Evolutionary conservation across 2,329 filamentous ascomycete species (phyloP), one percentile per base, ranked within the genome.

Genomic region (Colletotrichum zoysiae): DNA sequence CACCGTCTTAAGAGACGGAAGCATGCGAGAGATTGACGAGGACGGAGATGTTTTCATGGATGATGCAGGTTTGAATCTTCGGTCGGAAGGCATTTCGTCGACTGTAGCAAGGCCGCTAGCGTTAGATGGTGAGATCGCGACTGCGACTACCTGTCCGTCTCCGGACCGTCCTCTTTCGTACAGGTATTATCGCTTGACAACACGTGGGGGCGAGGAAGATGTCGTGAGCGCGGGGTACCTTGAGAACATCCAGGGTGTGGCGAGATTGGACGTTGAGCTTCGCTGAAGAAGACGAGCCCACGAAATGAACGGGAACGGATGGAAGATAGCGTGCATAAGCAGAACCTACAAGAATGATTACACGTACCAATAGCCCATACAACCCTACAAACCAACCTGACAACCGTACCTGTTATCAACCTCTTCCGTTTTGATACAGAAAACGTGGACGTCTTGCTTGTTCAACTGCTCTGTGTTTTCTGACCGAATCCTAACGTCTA

Each of bases 181-280:
- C 59, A 67, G 18, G 53, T 70, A 50, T 26, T 30, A 42, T 67
- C 18, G 56, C 56, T 59, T 67, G 71, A 75, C 33, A 58, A 68
- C n/a, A 64, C 65, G 59, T 65, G 71, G 12, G 71, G 64, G 20
- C 61, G 70, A 74, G 30, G 61, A 74, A 48, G 75, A 76, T 38
- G 77, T 72, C 18, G 67, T 78, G 38, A 77, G 74, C 48, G 71
- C 78, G 63, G 79, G 80, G 70, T 67, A 82, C 51, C 78, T 82
- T 18, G 81, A 81, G 71, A 79, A 82, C 62, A 64, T 80, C 30
- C 78, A 75, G n/a, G 80, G 80, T 14, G 78, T 83, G 66, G 77
- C 79, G 40, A 78, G 81, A 73, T 77, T 85, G 59, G 80, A 83
- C 68, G 75, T 84, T 74, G 81, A 83, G 74, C 78, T 84, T 63